phyloP scores from a whole-genome alignment of 2,329 filamentous ascomycete species.

The Microdochium trichocladiopsis region DNA sequence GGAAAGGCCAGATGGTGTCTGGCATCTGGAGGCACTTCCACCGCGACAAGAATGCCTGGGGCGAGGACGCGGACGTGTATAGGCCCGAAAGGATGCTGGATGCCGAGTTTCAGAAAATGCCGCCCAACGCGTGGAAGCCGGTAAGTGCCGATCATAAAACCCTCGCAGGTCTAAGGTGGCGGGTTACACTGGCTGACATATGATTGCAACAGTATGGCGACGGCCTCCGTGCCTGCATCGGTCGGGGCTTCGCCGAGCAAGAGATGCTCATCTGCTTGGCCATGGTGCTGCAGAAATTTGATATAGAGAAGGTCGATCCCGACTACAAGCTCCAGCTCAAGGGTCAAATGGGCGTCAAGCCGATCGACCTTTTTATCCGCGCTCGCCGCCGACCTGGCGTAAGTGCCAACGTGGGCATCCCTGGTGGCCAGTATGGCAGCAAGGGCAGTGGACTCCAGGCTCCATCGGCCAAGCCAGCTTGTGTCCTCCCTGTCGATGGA shows the following conservation, averaged over 20 bases:
- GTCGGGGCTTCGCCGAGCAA: conserved; percentile 46
- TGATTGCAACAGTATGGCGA: conserved; percentile 25
- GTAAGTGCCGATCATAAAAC: conserved; percentile 18
- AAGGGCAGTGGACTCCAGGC: conserved; percentile 4
- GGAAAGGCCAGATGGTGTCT: conserved; percentile 34
- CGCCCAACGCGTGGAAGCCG: conserved; percentile 15
- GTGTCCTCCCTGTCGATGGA: neutral
- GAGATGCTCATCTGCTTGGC: conserved; percentile 40
- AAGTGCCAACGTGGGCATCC: conserved; percentile 14
- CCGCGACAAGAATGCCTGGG: conserved; percentile 56
- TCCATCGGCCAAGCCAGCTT: conserved; percentile 5
- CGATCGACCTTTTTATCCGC: conserved; percentile 55
- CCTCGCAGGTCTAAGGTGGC: neutral
- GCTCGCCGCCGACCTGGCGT: conserved; percentile 43
- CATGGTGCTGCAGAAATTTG: conserved; percentile 64
- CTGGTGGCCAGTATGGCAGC: neutral
- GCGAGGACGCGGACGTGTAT: conserved; percentile 58
- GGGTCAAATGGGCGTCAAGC: conserved; percentile 55
- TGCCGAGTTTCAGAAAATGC: neutral
- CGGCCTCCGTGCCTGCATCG: conserved; percentile 44
- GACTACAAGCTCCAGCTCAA: conserved; percentile 49
- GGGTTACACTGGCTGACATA: neutral
- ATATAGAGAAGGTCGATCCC: conserved; percentile 56
- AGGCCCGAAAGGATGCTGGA: conserved; percentile 59
- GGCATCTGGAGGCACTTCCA: conserved; percentile 50